These are phyloP conservation scores for Fusarium duplospermum DNA, from an alignment of 2,329 filamentous ascomycete genomes.

Conservation along the genomic window DNA sequence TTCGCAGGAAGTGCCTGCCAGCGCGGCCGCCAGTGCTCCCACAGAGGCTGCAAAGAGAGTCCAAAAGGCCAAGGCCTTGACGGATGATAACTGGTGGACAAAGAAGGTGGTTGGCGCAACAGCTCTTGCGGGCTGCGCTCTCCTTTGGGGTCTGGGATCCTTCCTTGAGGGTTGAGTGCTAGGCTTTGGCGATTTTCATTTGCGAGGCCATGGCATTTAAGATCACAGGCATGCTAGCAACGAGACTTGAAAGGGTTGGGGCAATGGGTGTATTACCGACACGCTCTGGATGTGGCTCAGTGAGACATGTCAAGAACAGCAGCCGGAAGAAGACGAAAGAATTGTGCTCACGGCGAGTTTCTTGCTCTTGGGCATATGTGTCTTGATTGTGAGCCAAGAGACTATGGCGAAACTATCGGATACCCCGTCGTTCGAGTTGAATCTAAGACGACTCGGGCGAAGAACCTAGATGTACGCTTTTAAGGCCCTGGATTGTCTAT, in stretches of 20 bases:
- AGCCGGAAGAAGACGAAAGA: neutral
- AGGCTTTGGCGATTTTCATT: neutral
- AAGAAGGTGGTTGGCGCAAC: constrained; percentile 73
- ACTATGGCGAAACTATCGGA: neutral
- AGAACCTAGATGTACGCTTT: neutral
- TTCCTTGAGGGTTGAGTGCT: constrained; percentile 55
- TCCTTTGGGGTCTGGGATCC: constrained; percentile 69
- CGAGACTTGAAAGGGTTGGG: neutral
- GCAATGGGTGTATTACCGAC: neutral
- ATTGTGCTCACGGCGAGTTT: neutral
- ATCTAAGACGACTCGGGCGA: neutral
- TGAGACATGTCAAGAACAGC: neutral
- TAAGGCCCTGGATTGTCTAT: neutral
- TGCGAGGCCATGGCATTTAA: constrained; percentile 3
- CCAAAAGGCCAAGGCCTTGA: constrained; percentile 66
- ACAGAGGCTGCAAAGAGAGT: constrained; percentile 46
- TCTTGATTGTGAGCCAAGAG: neutral
- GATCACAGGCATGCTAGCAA: constrained; percentile 22
- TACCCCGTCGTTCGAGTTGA: neutral
- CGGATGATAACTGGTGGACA: constrained; percentile 74
- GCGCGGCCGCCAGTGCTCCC: constrained; percentile 44
- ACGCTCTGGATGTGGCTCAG: neutral
- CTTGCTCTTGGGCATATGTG: neutral
- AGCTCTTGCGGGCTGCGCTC: constrained; percentile 69
- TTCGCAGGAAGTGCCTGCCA: constrained; percentile 40